A percentile compares a stretch with the other conserved stretches of the same genome.
Evolutionary conservation across 192 early-diverging fungal genomes (phyloP).

Genomic region (Phycomyces nitens): DNA sequence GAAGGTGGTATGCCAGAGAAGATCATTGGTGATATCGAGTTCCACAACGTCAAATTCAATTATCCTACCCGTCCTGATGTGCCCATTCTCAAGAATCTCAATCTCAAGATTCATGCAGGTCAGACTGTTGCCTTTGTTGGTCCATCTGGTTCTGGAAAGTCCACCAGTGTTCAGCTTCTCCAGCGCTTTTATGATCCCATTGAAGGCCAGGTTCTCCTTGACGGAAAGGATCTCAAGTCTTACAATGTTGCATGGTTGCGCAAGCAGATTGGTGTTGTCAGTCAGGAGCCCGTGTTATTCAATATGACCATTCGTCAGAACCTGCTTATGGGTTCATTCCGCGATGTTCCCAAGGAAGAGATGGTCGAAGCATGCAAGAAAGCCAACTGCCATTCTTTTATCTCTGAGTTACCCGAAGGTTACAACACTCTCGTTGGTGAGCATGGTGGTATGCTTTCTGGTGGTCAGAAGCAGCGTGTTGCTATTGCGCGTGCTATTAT

Average conservation of each 20-base stretch:
- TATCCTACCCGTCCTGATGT: slow-evolving; percentile 88
- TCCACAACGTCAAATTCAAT: slow-evolving; percentile 74
- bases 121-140: slow-evolving; percentile 90
- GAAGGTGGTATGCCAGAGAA: slow-evolving; percentile 43
- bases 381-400: slow-evolving; percentile 82
- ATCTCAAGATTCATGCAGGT: slow-evolving; percentile 67
- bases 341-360: slow-evolving; percentile 62
- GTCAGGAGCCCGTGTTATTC: slow-evolving; percentile 91
- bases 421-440: slow-evolving; percentile 88
- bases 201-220: slow-evolving; percentile 59
- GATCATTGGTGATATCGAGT: slow-evolving; percentile 66
- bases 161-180: slow-evolving; percentile 78
- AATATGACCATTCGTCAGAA: slow-evolving; percentile 75
- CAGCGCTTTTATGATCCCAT: slow-evolving; percentile 82
- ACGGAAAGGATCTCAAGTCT: slow-evolving; percentile 72
- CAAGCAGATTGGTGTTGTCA: slow-evolving; percentile 83
- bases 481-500: slow-evolving; percentile 94
- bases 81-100: slow-evolving; percentile 69
- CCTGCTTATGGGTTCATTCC: slow-evolving; percentile 65
- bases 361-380: slow-evolving; percentile 64
- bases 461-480: slow-evolving; percentile 94
- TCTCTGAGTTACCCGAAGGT: slow-evolving; percentile 72
- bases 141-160: slow-evolving; percentile 82
- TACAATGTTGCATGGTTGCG: slow-evolving; percentile 82
- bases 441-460: slow-evolving; percentile 68